Evolutionary conservation across 2,329 filamentous ascomycete genomes (phyloP).

Genomic region (Colletotrichum kahawae): DNA sequence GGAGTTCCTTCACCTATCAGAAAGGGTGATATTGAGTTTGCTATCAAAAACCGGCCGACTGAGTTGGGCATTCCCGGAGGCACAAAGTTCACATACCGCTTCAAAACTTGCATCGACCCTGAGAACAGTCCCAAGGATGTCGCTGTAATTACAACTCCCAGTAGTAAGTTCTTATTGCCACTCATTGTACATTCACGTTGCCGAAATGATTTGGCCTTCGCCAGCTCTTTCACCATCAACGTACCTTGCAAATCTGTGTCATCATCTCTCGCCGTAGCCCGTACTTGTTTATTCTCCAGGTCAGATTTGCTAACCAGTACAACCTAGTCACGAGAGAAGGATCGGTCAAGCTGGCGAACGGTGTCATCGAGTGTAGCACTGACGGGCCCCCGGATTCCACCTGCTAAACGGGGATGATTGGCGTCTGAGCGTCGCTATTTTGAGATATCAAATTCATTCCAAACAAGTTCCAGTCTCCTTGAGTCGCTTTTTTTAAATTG

Average conservation of each 20-base stretch:
- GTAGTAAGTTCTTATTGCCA: not conserved
- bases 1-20: not conserved
- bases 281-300: fast-evolving
- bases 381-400: not conserved
- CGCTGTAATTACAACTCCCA: not conserved
- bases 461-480: fast-evolving
- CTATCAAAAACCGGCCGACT: not conserved
- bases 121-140: not conserved
- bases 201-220: not conserved
- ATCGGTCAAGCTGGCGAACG: not conserved
- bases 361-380: not conserved
- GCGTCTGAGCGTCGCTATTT: not conserved
- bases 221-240: not conserved
- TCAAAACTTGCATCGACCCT: not conserved
- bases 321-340: not conserved
- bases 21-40: not conserved
- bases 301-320: not conserved
- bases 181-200: not conserved
- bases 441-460: not conserved
- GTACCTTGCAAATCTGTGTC: not conserved
- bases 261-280: fast-evolving
- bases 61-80: not conserved
- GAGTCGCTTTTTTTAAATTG: not conserved
- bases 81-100: not conserved
- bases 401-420: not conserved